phyloP scores from a whole-genome alignment of 2,329 filamentous ascomycete species.

The Aspergillus awamori region DNA sequence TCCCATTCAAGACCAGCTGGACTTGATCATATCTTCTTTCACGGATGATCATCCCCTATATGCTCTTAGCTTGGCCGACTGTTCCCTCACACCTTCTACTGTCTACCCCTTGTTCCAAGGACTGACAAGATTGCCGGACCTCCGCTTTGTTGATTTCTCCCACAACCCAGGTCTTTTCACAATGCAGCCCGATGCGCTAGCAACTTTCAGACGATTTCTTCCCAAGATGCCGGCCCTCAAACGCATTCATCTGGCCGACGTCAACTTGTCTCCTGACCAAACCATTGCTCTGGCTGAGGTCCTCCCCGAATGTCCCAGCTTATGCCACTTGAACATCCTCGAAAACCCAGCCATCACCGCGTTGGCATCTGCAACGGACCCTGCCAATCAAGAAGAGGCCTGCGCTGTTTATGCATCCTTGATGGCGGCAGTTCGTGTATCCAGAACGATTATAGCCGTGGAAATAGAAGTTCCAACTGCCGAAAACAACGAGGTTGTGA shows the following conservation, averaged over 20 bases:
- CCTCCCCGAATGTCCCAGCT: constrained; percentile 75
- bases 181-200: constrained; percentile 70
- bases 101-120: constrained; percentile 76
- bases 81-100: constrained; percentile 73
- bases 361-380: constrained; percentile 76
- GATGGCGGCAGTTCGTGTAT: constrained; percentile 83
- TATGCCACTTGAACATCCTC: constrained; percentile 85
- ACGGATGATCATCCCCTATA: constrained; percentile 63
- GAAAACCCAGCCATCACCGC: constrained; percentile 69
- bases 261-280: constrained; percentile 81
- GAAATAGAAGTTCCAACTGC: constrained; percentile 86
- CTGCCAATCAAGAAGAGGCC: constrained; percentile 85
- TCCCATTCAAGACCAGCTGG: constrained; percentile 62
- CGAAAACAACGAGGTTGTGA: constrained; percentile 86
- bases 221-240: constrained; percentile 78
- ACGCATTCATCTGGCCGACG: constrained; percentile 82
- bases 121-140: constrained; percentile 68
- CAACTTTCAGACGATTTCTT: constrained; percentile 77
- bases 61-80: constrained; percentile 84
- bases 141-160: constrained; percentile 89
- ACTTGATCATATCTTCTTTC: constrained; percentile 40
- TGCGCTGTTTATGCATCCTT: constrained; percentile 91
- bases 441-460: constrained; percentile 79
- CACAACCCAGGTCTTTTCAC: constrained; percentile 84
- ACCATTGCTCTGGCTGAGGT: constrained; percentile 90